These are phyloP conservation scores for Blastobotrys arbuscula DNA, from an alignment of 1,139 yeast species.

Conservation along the genomic window DNA sequence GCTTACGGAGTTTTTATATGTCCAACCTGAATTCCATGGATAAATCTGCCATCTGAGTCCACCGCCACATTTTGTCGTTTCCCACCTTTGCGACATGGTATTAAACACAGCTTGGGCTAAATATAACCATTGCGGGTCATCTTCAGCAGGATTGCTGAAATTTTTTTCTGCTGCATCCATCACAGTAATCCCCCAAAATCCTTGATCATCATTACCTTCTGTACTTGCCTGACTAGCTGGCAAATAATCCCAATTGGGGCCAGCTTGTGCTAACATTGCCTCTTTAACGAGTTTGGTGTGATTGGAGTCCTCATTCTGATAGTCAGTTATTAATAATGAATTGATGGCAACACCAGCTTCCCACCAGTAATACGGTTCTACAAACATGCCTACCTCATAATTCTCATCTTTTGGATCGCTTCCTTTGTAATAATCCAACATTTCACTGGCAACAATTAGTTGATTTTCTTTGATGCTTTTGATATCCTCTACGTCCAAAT, in stretches of 20 bases:
- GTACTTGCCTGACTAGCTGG: slow-evolving; percentile 88
- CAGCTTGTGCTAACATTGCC: slow-evolving; percentile 71
- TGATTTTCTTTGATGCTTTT: slow-evolving; percentile 41
- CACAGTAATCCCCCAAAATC: slow-evolving; percentile 91
- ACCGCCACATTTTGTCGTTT: slow-evolving; percentile 62
- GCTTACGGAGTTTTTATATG: slow-evolving; percentile 80
- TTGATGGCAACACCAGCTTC: slow-evolving; percentile 98
- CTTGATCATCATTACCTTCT: slow-evolving; percentile 97
- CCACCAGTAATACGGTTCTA: slow-evolving; percentile 95
- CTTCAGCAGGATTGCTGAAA: slow-evolving; percentile 62
- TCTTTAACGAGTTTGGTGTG: slow-evolving; percentile 52
- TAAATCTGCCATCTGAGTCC: slow-evolving; percentile 95
- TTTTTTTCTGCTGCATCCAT: slow-evolving; percentile 92
- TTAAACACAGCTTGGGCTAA: slow-evolving; percentile 79
- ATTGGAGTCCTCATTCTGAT: slow-evolving; percentile 64
- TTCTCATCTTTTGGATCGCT: not conserved
- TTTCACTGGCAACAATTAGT: slow-evolving; percentile 53
- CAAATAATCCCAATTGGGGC: slow-evolving; percentile 68
- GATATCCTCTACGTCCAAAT: slow-evolving; percentile 21
- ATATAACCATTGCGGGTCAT: slow-evolving; percentile 60
- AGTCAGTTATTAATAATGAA: slow-evolving; percentile 71
- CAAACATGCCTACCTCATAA: slow-evolving; percentile 69
- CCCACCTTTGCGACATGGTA: slow-evolving; percentile 90
- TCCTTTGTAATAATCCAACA: slow-evolving; percentile 56
- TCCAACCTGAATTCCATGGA: slow-evolving; percentile 87